A percentile compares a stretch with the other conserved stretches of the same genome.
Evolutionary conservation across 768 basidiomycete species (phyloP).

Genomic region (Lepiota brunneoincarnata): DNA sequence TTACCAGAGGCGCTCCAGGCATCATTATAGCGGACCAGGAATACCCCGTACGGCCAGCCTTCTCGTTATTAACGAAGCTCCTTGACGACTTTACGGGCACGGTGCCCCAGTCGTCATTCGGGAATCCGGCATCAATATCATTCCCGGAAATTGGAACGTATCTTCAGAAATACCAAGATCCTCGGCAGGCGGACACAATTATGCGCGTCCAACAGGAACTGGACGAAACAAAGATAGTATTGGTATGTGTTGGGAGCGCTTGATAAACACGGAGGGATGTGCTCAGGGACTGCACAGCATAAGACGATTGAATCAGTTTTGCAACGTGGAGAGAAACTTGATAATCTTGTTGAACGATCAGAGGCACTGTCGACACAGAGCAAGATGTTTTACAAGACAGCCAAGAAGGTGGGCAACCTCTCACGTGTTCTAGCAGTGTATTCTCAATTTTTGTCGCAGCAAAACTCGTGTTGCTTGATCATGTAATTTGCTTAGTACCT

Average conservation of each 20-base stretch:
- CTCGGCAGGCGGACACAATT: slow-evolving; percentile 94
- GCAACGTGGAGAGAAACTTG: slow-evolving; percentile 93
- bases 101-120: slow-evolving; percentile 69
- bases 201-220: slow-evolving; percentile 98
- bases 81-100: slow-evolving; percentile 89
- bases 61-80: slow-evolving; percentile 89
- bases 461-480: slow-evolving; percentile 94
- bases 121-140: slow-evolving; percentile 62
- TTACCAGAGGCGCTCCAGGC: slow-evolving; percentile 39
- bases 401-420: slow-evolving; percentile 79
- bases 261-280: slow-evolving; percentile 1
- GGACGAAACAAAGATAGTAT: slow-evolving; percentile 98
- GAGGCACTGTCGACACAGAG: slow-evolving; percentile 83
- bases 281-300: slow-evolving; percentile 54
- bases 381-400: slow-evolving; percentile 99
- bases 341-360: slow-evolving; percentile 93
- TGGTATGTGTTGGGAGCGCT: slow-evolving; percentile 51
- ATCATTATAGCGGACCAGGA: slow-evolving; percentile 94
- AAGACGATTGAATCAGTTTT: slow-evolving; percentile 99
- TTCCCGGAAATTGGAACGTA: slow-evolving; percentile 79
- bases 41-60: slow-evolving; percentile 95
- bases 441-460: slow-evolving; percentile 42
- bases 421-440: slow-evolving; percentile 12
- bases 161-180: slow-evolving; percentile 93
- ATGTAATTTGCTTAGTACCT: slow-evolving; percentile 43